Base-by-base conservation (phyloP, 169 alveolate species). In the Theileria parva region DNA sequence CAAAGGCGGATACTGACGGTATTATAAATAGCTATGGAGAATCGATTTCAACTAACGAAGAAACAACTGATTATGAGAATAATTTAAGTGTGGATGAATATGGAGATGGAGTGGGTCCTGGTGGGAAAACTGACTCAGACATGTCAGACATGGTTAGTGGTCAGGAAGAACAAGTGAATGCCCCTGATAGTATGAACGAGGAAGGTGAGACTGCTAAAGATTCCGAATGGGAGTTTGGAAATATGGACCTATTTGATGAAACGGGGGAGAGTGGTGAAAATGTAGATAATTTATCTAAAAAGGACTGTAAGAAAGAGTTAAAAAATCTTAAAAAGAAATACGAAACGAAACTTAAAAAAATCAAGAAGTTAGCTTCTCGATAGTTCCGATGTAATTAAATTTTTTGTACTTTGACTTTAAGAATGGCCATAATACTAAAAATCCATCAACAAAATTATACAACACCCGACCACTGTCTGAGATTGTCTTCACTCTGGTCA, bases 391-490 rank as follows among this genome's bases (percentile, higher is more conserved):
- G 64, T 50, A 83, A 19, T 1, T 21, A 9, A 79, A 50, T 9
- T 78, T 51, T 9, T 78, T 67, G 61, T 70, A 83, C 37, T 74
- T 74, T 23, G 48, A 21, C 12, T 65, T 48, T 30, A 76, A 48
- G 12, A 75, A 73, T 2, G 86, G 89, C 89, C 89, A 83, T 66
- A 77, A 39, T 17, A 83, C 89, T 12, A 83, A 27, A 70, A 83
- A 76, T 37, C 55, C 44, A 48, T 83, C 75, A 6, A 44, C 80
- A 25, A 83, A 12, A 21, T 32, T 53, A 27, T 70, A 28, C 0
- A 77, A 63, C 27, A 83, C 32, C 15, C 51, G 0, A 28, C 86
- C 89, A 21, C 79, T 83, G 27, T 2, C 48, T n/a, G 85, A 83
- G 23, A 83, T 61, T 21, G 76, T 70, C 64, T 76, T 77, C 7